Percentiles rank a stretch among this genome's conserved stretches.
phyloP scores from a whole-genome alignment of 2,329 filamentous ascomycete species.

The Hymenoscyphus repandus region DNA sequence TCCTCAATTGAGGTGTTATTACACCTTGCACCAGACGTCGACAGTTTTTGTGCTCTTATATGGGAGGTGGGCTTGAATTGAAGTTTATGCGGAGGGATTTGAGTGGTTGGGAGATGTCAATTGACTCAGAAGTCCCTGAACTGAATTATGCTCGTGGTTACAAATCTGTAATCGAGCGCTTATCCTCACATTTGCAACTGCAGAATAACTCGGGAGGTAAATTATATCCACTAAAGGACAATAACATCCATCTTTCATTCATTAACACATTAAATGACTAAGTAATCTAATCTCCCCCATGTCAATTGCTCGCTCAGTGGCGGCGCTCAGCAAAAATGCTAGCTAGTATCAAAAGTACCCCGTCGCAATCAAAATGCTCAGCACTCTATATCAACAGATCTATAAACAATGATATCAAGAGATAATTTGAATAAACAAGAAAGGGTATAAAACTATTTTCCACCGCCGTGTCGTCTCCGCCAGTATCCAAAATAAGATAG shows the following conservation, averaged over 20 bases:
- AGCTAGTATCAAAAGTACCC: neutral
- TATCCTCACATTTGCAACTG: too few relatives aligned
- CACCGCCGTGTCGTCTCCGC: too few relatives aligned
- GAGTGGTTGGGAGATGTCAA: neutral
- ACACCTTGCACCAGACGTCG: neutral
- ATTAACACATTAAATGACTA: conserved; percentile 4
- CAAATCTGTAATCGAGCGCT: too few relatives aligned
- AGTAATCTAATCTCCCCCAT: neutral
- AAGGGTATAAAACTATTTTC: conserved; percentile 4
- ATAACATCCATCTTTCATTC: neutral
- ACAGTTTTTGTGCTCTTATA: neutral
- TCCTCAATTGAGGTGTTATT: neutral
- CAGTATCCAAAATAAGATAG: too few relatives aligned
- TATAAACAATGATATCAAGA: neutral
- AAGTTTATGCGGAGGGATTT: neutral
- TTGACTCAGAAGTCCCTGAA: neutral
- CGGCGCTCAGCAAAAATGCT: too few relatives aligned
- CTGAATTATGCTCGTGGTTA: neutral
- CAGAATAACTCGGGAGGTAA: too few relatives aligned
- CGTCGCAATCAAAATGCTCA: neutral
- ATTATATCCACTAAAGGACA: too few relatives aligned
- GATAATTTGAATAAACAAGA: neutral
- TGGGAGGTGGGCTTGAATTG: too few relatives aligned
- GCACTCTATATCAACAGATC: neutral
- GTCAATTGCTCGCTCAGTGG: conserved; percentile 1